Base-by-base conservation (phyloP, 805 yeast genomes). In the Lachancea thermotolerans region DNA sequence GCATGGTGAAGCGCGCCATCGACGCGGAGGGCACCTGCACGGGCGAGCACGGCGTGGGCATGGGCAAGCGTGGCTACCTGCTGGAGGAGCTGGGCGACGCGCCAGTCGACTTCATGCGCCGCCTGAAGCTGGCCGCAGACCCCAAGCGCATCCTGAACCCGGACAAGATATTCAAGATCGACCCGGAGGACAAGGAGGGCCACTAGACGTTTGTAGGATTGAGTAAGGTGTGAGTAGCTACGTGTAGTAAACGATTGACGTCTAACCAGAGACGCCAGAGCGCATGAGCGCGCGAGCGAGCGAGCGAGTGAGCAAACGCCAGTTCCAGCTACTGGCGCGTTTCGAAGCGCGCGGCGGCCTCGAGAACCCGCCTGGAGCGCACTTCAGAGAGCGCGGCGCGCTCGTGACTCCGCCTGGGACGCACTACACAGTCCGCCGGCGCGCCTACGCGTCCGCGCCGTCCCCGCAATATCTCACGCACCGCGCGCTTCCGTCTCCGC, bases 31-130 rank as follows among this genome's bases (percentile, higher is more conserved):
- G 95, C 1, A 86, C 95, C 1, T 81, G 88, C 52, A 82, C 89
- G 4, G 95, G 95, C 31, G 95, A 86, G 57, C 95, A 86, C 59
- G 95, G 95, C 11, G 77, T 87, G 34, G 95, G 95, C 8, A 73
- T 81, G 36, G 90, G 91, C 32, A 86, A 86, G 57, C 66, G 90
- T 50, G 75, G 74, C 27, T 79, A 71, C 47, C 62, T 86, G 30
- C 66, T 72, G 27, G 65, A 68, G 45, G 95, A 86, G 60, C 64
- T 86, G 25, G 95, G 93, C 1, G 69, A 70, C 4, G 81, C 75
- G 1, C 77, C 93, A 0, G 73, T 86, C 21, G 79, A 78, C 55
- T 60, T 81, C 32, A 86, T 86, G 95, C 74, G 95, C 59, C 74
- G 74, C 39, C 59, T 86, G 39, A 86, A 87, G 57, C 54, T 82